Evolutionary conservation across 257 asterid genomes (phyloP).

Genomic region (Mitragyna speciosa): DNA sequence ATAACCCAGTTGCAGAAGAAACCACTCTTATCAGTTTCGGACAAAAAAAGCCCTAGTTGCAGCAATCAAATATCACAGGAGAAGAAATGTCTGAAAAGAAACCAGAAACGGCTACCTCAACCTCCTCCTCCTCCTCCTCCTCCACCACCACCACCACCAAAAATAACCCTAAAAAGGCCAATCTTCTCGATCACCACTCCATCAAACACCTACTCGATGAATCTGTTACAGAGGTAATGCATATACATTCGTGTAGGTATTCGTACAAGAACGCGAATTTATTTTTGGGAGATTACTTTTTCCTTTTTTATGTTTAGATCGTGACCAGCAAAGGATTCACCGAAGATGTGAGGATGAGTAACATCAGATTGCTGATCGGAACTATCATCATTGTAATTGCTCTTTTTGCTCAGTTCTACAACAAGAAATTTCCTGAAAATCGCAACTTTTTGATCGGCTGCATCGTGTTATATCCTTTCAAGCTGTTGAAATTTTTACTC

Average conservation of each 20-base stretch:
- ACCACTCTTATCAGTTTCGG: background rate
- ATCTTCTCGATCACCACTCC: conserved; percentile 81
- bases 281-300: background rate
- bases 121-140: too few species aligned
- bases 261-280: background rate
- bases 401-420: conserved; percentile 89
- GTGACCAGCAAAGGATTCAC: conserved; percentile 82
- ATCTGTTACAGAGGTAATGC: conserved; percentile 72
- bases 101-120: conserved; percentile 10
- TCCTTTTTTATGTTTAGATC: conserved; percentile 44
- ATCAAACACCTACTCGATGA: conserved; percentile 87
- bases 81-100: conserved; percentile 26
- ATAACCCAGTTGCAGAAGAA: conserved; percentile 9
- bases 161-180: conserved; percentile 57
- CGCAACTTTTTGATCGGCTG: conserved; percentile 77
- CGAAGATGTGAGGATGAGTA: conserved; percentile 86
- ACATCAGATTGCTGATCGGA: conserved; percentile 71
- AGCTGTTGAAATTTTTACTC: background rate
- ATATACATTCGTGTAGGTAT: background rate
- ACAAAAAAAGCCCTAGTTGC: conserved; percentile 20
- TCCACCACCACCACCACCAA: conserved; percentile 18
- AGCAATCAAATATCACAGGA: background rate
- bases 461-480: conserved; percentile 86
- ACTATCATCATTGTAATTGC: conserved; percentile 63
- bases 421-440: conserved; percentile 87